Base-by-base conservation (phyloP, 192 early-diverging fungal genomes). In the Kickxella alabastrina region DNA sequence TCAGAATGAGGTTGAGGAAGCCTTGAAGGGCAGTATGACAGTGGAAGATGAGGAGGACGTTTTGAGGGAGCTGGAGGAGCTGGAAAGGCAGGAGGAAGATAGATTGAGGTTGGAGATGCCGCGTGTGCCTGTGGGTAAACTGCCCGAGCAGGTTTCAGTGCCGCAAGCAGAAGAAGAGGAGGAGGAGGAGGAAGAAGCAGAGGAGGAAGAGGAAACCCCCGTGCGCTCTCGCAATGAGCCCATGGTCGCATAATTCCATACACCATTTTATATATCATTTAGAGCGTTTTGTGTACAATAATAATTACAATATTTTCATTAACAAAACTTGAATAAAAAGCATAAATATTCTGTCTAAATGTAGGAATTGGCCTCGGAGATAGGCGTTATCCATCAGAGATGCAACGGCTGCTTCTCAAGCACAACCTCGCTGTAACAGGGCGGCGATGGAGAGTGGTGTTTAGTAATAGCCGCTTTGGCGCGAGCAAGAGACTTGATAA, bases 21-120 rank as follows among this genome's bases (percentile, higher is more conserved):
- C 91, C 14, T 65, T 98, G 21, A 80, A 81, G 28, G 75, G 79
- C n/a, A 77, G 80, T 23, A 77, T 98, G 32, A 83, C 90, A 12
- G 69, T 69, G 3, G 87, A 91, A 18, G 94, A 94, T 58, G 92
- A 94, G 43, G 91, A 91, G 32, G 89, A 88, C 6, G 88, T 93
- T 28, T 66, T 87, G 65, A 59, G 61, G 17, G 90, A 98, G 73
- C 73, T 98, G 25, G 91, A 89, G 29, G 68, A 68, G 67, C 69
- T 92, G 15, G 67, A 80, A 50, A 68, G 56, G 21, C 60, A 68
- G 40, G 68, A 70, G 31, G 42, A 52, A 3, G 67, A 65, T 27
- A 56, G 48, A 22, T 19, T 62, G 37, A 34, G 28, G 21, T 58
- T 76, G 4, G 31, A 31, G 8, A 27, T 76, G 29, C 74, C 66